Percentiles rank a stretch among this genome's conserved stretches.
Evolutionary conservation across 768 basidiomycete species (phyloP).

Genomic region (Roridomyces roridus): DNA sequence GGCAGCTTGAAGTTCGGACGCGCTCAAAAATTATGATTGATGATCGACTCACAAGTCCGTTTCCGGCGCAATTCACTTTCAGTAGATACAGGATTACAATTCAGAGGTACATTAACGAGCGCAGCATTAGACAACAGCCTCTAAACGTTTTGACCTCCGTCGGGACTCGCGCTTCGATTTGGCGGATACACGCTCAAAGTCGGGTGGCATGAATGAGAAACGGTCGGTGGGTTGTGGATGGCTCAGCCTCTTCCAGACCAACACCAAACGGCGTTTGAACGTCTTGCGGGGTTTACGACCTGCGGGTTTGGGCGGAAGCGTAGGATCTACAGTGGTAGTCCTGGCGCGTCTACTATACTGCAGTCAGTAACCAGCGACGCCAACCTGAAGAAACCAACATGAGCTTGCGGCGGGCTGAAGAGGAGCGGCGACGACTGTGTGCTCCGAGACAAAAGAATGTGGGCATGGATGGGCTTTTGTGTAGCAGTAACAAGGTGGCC

Average conservation of each 20-base stretch:
- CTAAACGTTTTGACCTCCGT: slow-evolving; percentile 7
- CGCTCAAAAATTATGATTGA: no score
- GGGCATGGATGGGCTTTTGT: background rate
- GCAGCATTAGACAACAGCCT: no score
- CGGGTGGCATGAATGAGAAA: slow-evolving; percentile 42
- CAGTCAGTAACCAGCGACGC: no score
- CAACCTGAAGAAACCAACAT: slow-evolving; percentile 10
- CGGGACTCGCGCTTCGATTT: slow-evolving; percentile 11
- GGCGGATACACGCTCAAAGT: slow-evolving; percentile 33
- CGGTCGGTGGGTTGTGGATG: slow-evolving; percentile 31
- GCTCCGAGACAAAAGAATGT: background rate
- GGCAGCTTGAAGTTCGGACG: no score
- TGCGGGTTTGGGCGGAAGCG: slow-evolving; percentile 1
- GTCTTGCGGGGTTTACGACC: slow-evolving; percentile 16
- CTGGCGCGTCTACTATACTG: background rate
- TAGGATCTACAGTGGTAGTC: slow-evolving; percentile 4
- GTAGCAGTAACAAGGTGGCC: background rate
- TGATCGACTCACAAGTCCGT: no score
- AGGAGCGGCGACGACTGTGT: background rate
- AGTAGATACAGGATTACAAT: no score
- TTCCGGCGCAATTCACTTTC: no score
- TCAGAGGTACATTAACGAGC: no score
- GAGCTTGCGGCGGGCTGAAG: background rate
- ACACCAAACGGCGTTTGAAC: slow-evolving; percentile 32
- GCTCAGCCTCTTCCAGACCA: slow-evolving; percentile 40